Evolutionary conservation across 768 basidiomycete species (phyloP).

Genomic region (Holtermannia corniformis): DNA sequence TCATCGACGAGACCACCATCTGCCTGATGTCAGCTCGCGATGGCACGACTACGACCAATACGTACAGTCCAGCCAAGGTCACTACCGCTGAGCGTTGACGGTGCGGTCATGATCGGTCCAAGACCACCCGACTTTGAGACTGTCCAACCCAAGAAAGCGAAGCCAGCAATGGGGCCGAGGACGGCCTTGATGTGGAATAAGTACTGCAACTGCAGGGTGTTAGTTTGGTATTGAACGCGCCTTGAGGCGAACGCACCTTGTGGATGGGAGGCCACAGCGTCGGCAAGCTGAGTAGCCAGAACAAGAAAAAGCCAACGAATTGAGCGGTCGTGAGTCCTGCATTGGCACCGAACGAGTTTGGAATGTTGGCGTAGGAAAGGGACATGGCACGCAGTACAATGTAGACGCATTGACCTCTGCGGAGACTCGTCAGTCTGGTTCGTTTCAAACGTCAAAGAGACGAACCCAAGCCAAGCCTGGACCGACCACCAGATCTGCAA

Average conservation of each 20-base stretch:
- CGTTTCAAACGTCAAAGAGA: not conserved
- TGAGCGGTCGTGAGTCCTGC: constrained; percentile 67
- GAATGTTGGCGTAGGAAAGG: constrained; percentile 48
- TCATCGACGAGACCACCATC: constrained; percentile 42
- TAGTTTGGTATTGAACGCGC: constrained; percentile 25
- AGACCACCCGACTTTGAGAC: constrained; percentile 68
- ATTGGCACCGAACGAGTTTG: constrained; percentile 60
- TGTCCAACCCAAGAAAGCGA: constrained; percentile 52
- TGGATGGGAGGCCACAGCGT: constrained; percentile 77
- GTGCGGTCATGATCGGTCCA: constrained; percentile 62
- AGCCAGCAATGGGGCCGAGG: constrained; percentile 42
- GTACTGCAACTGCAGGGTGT: constrained; percentile 45
- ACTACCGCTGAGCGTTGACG: constrained; percentile 55
- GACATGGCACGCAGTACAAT: constrained; percentile 68
- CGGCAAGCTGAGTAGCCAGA: constrained; percentile 70
- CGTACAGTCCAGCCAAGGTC: constrained; percentile 69
- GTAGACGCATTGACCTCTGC: constrained; percentile 56
- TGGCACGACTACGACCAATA: constrained; percentile 49
- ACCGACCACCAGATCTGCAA: constrained; percentile 36
- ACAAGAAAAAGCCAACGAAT: constrained; percentile 71
- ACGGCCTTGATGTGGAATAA: constrained; percentile 71
- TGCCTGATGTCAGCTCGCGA: constrained; percentile 3
- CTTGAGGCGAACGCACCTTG: constrained; percentile 44
- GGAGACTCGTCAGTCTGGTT: not conserved
- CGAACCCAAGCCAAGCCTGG: constrained; percentile 55